Evolutionary conservation across 345 rosid genomes (phyloP), one percentile per base, ranked within the genome.

Genomic region (Eucalyptus tenuipes): DNA sequence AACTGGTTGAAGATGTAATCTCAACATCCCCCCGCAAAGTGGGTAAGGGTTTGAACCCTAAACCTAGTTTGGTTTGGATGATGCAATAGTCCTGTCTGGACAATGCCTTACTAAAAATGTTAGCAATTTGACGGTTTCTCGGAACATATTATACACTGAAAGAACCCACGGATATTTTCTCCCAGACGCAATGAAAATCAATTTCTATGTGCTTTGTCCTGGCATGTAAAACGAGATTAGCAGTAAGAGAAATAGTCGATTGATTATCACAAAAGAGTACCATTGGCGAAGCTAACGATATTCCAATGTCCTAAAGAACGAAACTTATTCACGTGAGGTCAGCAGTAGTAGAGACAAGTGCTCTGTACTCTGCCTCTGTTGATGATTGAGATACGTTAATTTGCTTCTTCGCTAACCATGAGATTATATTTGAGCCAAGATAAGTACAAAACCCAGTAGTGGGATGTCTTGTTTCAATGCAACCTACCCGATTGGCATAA

Each of bases 131-230:
- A 59, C 4, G 4, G n/a, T 59, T 59, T 27, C 31, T 59, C 0
- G 2, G 4, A 59, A 59, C n/a, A 59, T 59, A 59, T 59, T 27
- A 6, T 25, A 59, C 31, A 27, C 1, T 27, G 31, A 27, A 3
- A 10, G 66, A 59, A 25, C 31, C 31, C 7, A 27, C 5, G 7
- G 66, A 59, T 25, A 59, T 11, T 59, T 59, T 6, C 14, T 25
- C 15, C 0, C 1, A 3, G 7, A 59, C 15, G 0, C 1, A 59
- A 2, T 11, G 66, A 59, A 59, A 25, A 25, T 57, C 7, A 57
- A 57, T 1, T 2, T 25, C 14, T 10, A 59, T 25, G 7, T 59
- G 66, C 13, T 59, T 59, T 12, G 31, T 59, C 7, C 1, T 25
- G 2, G 66, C 66, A 59, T 59, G 15, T 59, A 59, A 25, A 59